Percentiles rank a stretch among this genome's conserved stretches.
These are phyloP conservation scores for Gyrodon lividus DNA, from an alignment of 768 basidiomycete species.

Conservation along the genomic window DNA sequence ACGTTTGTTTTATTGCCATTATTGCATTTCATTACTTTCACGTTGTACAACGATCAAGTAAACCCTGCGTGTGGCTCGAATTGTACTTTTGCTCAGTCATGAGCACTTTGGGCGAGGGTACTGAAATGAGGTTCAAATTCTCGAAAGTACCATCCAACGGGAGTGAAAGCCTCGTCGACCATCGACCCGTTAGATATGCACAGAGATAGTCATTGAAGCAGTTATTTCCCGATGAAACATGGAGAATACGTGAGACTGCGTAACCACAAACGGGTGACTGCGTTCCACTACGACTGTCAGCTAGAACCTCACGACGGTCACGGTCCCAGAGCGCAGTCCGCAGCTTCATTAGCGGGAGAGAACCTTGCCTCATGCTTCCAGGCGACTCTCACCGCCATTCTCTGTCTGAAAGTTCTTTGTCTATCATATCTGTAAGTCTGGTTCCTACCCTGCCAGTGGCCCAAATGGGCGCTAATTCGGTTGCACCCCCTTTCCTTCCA, in stretches of 20 bases:
- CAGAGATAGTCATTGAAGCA: too few relatives aligned
- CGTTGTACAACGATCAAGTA: slow-evolving; percentile 3
- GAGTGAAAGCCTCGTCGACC: too few relatives aligned
- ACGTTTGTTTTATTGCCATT: slow-evolving; percentile 18
- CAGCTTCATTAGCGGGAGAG: slow-evolving; percentile 9
- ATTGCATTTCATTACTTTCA: slow-evolving; percentile 4
- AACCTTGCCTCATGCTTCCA: slow-evolving; percentile 15
- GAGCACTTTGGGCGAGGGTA: background rate
- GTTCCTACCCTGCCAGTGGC: background rate
- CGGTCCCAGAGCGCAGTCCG: slow-evolving; percentile 4
- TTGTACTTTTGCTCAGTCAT: too few relatives aligned
- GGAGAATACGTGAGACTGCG: slow-evolving; percentile 2
- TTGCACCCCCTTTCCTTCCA: slow-evolving; percentile 19
- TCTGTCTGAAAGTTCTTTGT: slow-evolving; percentile 46
- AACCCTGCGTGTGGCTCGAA: background rate
- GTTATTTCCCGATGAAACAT: too few relatives aligned
- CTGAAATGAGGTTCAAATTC: background rate
- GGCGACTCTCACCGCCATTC: slow-evolving; percentile 26
- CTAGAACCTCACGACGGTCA: background rate
- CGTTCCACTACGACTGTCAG: slow-evolving; percentile 6
- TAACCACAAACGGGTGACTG: slow-evolving; percentile 25
- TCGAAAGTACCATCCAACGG: too few relatives aligned
- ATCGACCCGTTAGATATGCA: too few relatives aligned
- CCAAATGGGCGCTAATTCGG: slow-evolving; percentile 6
- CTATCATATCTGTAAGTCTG: slow-evolving; percentile 47